Evolutionary conservation across 140 eudicot genomes (phyloP).

Genomic region (Bidens hawaiensis): DNA sequence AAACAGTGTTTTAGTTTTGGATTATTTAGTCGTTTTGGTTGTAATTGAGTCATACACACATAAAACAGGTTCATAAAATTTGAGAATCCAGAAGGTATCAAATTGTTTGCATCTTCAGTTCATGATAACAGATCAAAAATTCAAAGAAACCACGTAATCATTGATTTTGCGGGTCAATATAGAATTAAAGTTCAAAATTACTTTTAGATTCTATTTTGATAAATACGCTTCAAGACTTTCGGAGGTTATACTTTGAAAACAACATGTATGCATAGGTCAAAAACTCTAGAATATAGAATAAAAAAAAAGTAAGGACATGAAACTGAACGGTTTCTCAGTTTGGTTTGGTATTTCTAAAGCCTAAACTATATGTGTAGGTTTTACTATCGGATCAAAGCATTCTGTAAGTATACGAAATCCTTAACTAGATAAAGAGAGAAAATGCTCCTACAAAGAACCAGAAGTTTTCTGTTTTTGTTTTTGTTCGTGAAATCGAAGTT

Average conservation of each 20-base stretch:
- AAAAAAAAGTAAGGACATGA: neutral
- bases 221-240: neutral
- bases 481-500: too few species aligned
- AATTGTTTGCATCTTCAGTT: neutral
- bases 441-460: too few species aligned
- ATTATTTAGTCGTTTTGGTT: too few species aligned
- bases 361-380: too few species aligned
- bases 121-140: too few species aligned
- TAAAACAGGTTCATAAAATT: neutral
- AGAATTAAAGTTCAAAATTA: neutral
- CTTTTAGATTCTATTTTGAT: neutral
- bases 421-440: too few species aligned
- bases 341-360: neutral
- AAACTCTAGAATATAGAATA: neutral
- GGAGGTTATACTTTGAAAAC: neutral
- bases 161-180: neutral
- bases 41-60: too few species aligned
- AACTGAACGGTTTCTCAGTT: neutral
- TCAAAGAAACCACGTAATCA: too few species aligned
- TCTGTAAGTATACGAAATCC: too few species aligned
- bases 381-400: too few species aligned
- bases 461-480: too few species aligned
- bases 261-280: neutral
- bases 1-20: too few species aligned
- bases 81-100: neutral